These are phyloP conservation scores for Draba incana DNA, from an alignment of 345 rosid species.

Conservation along the genomic window DNA sequence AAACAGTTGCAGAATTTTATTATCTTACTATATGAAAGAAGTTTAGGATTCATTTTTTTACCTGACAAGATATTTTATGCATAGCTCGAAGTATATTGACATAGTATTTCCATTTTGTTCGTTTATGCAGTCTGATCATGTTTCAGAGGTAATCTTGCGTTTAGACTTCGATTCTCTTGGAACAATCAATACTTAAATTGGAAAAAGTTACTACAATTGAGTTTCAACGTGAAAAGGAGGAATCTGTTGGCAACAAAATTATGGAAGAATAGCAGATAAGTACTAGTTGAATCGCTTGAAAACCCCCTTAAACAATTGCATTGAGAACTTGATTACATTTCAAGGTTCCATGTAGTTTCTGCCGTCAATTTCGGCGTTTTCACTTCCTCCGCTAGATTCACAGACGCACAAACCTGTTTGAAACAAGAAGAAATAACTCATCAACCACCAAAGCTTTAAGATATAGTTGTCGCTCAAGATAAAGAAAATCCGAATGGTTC, in stretches of 20 bases:
- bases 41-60: background rate
- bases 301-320: constrained; percentile 17
- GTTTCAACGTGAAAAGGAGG: too few relatives aligned
- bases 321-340: constrained; percentile 44
- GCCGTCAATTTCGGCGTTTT: constrained; percentile 71
- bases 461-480: background rate
- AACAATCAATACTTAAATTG: too few relatives aligned
- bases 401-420: constrained; percentile 60
- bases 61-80: constrained; percentile 1
- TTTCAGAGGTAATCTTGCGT: too few relatives aligned
- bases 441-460: background rate
- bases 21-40: background rate
- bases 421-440: background rate
- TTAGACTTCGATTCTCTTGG: too few relatives aligned
- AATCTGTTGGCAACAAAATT: constrained; percentile 8
- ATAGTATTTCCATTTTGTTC: too few relatives aligned
- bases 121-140: background rate
- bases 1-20: background rate
- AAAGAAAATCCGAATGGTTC: background rate
- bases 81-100: background rate
- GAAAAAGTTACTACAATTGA: background rate
- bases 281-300: background rate
- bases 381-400: constrained; percentile 66
- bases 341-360: constrained; percentile 79
- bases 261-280: background rate